Base-by-base conservation (phyloP, 2,329 filamentous ascomycete species). In the Colletotrichum orchidophilum region DNA sequence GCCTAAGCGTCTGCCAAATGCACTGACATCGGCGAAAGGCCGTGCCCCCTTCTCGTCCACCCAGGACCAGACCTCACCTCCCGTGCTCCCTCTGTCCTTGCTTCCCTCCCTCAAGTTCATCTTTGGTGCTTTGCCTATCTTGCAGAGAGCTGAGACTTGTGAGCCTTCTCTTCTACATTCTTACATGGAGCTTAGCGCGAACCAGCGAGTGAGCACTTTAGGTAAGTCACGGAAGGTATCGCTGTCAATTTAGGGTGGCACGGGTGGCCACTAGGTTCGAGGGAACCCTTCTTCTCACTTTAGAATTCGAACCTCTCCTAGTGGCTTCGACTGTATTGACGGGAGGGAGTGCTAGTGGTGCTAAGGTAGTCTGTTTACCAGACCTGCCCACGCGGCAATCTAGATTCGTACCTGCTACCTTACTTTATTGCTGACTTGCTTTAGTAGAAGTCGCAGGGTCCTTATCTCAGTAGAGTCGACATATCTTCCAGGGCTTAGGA, bases 241-340 rank as follows among this genome's bases (percentile, higher is more conserved):
- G 26, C 13, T 24, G 13, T 21, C 55, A 27, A 18, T 15, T n/a
- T 21, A 33, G 33, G 33, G 39, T 15, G 5, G 27, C 50, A n/a
- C n/a, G n/a, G 58, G 65, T 58, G 61, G 66, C 24, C 60, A 31
- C 61, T 65, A 69, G 61, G 66, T 24, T 31, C 53, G 54, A 69
- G 46, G 61, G 54, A 65, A 33, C 12, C 35, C 27, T 29, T 46
- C 52, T 64, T 24, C 7, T 21, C 35, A 24, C 42, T 62, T 63
- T 27, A 42, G 39, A n/a, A n/a, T n/a, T n/a, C n/a, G n/a, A n/a
- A n/a, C 42, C 50, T 49, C 31, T 61, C 7, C 18, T 52, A 11
- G 12, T n/a, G 12, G 21, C 24, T 24, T 53, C 24, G 5, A 13
- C 26, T 33, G 26, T 53, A 24, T 53, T 27, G 50, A 53, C 26